Base-by-base conservation (phyloP, 2,329 filamentous ascomycete species). In the Paecilomyces sp. region DNA sequence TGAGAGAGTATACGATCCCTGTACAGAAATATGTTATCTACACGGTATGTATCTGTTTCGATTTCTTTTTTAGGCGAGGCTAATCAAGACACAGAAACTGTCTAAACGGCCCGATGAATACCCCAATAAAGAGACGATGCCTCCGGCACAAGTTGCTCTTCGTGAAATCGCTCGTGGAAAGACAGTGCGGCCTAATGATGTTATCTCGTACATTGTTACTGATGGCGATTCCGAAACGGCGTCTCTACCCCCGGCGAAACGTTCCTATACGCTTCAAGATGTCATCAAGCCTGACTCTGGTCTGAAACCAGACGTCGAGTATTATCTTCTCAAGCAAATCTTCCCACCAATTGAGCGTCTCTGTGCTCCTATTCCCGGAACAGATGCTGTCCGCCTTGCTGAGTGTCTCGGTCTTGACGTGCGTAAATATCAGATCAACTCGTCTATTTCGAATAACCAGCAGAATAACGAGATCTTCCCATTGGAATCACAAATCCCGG, bases 311-410 rank as follows among this genome's bases (percentile, higher is more conserved):
- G 94, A 99, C 70, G 85, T 97, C n/a, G 94, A 99, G 72, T 97
- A 92, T 85, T 99, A 99, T 74, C 85, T 99, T 47, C 89, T 91
- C 79, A 99, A 99, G 80, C 94, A 99, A 76, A 97, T 99, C 61
- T 91, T 99, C 77, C 94, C 94, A 11, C 94, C 94, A 0, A 94
- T 99, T 28, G 94, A 99, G 78, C 91, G 94, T 82, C 87, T 99
- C 24, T 99, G 94, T 73, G 94, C 93, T 62, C 96, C 96, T 61
- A 97, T 99, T 68, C 85, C 86, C 13, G 94, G 94, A 61, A 99
- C 94, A 1, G 95, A 96, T 63, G 89, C 93, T 7, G 86, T 91
- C 1, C 88, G 92, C 64, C 83, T 99, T 9, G 94, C 94, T 1
- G 92, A 97, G 72, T 96, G 94, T 72, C 85, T 99, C 13, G 94